Evolutionary conservation across 2,329 filamentous ascomycete genomes (phyloP).

Genomic region (Xylariaceae sp.): DNA sequence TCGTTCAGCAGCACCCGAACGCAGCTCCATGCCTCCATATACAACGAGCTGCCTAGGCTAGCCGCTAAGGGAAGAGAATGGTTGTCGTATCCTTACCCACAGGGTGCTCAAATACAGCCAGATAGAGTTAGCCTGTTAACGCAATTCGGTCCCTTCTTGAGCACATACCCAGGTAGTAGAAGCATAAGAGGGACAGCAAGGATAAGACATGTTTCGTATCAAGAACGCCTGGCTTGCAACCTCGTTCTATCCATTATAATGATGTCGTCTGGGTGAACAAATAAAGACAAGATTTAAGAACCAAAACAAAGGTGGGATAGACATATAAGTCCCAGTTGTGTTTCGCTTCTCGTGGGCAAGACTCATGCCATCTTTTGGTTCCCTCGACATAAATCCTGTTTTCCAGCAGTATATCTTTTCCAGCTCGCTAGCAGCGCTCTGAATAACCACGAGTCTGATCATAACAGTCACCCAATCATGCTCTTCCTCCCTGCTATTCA

Average conservation of each 20-base stretch:
- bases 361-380: constrained; percentile 9
- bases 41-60: no score
- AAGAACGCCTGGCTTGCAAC: constrained; percentile 25
- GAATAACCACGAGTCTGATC: constrained; percentile 8
- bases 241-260: constrained; percentile 26
- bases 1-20: no score
- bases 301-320: background rate
- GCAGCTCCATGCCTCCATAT: no score
- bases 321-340: background rate
- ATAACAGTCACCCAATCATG: constrained; percentile 16
- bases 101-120: no score
- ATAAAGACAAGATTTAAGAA: constrained; percentile 18
- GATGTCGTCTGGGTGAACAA: constrained; percentile 16
- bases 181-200: no score
- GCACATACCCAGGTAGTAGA: no score
- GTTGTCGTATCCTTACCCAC: no score
- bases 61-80: no score
- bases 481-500: background rate
- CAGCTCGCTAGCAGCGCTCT: background rate
- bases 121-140: no score
- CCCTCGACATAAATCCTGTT: background rate
- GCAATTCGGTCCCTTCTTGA: no score
- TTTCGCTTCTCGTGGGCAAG: constrained; percentile 7
- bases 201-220: constrained; percentile 1
- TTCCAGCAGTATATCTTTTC: constrained; percentile 19